These are phyloP conservation scores for Phytophthora vignae DNA, from an alignment of 352 stramenopile genomes.

Conservation along the genomic window DNA sequence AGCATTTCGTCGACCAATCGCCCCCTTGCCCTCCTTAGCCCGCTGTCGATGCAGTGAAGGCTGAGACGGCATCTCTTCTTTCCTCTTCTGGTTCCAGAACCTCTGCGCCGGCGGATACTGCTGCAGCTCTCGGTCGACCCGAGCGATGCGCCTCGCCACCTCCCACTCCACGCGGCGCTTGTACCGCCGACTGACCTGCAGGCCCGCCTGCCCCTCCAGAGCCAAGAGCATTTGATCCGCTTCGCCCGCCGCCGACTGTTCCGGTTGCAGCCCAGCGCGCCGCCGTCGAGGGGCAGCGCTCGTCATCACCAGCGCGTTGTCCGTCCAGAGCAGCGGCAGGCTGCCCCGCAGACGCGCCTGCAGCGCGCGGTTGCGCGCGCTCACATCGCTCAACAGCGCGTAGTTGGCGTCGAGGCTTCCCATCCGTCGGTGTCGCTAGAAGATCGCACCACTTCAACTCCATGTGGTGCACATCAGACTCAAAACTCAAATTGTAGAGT, in stretches of 20 bases:
- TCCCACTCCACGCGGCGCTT: constrained; percentile 72
- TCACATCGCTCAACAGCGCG: constrained; percentile 63
- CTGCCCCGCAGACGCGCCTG: constrained; percentile 54
- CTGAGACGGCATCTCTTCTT: constrained; percentile 7
- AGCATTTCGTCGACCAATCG: neutral
- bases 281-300: constrained; percentile 16
- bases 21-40: neutral
- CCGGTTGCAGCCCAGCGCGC: neutral
- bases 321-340: constrained; percentile 61
- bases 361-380: constrained; percentile 54
- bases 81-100: constrained; percentile 66
- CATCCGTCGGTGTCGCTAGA: constrained; percentile 19
- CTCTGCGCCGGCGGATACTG: constrained; percentile 53
- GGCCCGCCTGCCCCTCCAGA: constrained; percentile 20
- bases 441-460: constrained; percentile 24
- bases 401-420: constrained; percentile 58
- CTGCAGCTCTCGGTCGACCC: constrained; percentile 68
- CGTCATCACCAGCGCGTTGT: constrained; percentile 55
- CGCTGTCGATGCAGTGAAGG: constrained; percentile 6
- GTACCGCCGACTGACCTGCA: constrained; percentile 45
- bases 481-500: neutral
- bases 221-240: constrained; percentile 33
- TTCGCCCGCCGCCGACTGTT: constrained; percentile 22
- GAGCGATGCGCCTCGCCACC: constrained; percentile 71
- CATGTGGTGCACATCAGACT: neutral